Conservation (phyloP, 2,329 filamentous ascomycete species). For the Diaporthe sp. region DNA sequence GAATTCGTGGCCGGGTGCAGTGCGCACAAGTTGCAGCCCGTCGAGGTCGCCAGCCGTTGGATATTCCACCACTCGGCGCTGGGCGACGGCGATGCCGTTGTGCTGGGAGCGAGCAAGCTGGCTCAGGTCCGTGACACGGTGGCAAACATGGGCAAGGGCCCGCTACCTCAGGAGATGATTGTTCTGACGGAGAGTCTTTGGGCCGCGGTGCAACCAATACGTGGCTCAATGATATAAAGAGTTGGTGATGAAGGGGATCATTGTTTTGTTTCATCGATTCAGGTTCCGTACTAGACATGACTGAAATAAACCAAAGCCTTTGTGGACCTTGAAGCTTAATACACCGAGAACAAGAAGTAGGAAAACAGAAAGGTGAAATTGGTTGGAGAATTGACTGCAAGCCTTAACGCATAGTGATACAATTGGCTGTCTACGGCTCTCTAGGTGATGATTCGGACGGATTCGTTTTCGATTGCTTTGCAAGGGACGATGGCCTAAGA, state of each 20-base stretch:
- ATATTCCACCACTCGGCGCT: constrained; percentile 35
- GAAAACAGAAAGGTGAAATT: no score
- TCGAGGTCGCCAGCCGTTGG: constrained; percentile 45
- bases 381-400: no score
- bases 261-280: not conserved
- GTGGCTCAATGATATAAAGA: constrained; percentile 23
- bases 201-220: not conserved
- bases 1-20: constrained; percentile 43
- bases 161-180: not conserved
- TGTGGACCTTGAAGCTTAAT: no score
- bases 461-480: no score
- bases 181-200: constrained; percentile 11
- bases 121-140: constrained; percentile 31
- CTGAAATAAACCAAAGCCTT: not conserved
- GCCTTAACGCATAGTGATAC: no score
- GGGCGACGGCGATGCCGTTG: constrained; percentile 33
- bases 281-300: not conserved
- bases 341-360: no score
- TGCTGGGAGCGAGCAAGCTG: constrained; percentile 37
- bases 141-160: constrained; percentile 10
- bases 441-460: no score
- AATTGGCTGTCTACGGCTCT: no score
- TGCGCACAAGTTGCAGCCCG: constrained; percentile 40
- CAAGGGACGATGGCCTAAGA: no score
- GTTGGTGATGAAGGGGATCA: not conserved